Conservation (phyloP, 2,329 filamentous ascomycete species). For the Phialemonium atrogriseum region DNA sequence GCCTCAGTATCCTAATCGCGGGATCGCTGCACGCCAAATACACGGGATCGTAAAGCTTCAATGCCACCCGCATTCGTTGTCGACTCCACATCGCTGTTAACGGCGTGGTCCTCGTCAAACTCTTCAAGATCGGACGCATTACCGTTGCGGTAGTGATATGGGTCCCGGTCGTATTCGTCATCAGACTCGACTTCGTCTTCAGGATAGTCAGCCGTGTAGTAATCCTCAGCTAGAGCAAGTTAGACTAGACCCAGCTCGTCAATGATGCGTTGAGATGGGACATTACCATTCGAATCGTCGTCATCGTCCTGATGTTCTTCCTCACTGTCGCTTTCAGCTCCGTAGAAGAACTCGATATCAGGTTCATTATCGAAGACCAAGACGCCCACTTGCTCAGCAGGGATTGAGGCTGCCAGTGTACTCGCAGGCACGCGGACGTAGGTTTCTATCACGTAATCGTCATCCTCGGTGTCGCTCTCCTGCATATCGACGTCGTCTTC, state of each 20-base stretch:
- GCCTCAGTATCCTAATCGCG: too few species aligned
- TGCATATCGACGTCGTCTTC: constrained; percentile 27
- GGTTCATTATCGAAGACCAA: constrained; percentile 49
- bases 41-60: too few species aligned
- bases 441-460: constrained; percentile 56
- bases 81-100: constrained; percentile 1
- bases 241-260: too few species aligned
- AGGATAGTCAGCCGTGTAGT: constrained; percentile 73
- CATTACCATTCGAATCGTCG: constrained; percentile 55
- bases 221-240: constrained; percentile 58
- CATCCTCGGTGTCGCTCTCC: constrained; percentile 36
- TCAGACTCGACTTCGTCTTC: constrained; percentile 71
- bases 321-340: constrained; percentile 55
- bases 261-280: too few species aligned
- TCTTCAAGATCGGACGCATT: constrained; percentile 50
- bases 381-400: constrained; percentile 44
- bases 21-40: too few species aligned
- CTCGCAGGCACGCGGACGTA: constrained; percentile 53
- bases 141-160: constrained; percentile 45
- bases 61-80: too few species aligned
- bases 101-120: constrained; percentile 27
- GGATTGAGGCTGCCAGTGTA: constrained; percentile 36
- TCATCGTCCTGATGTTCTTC: constrained; percentile 48
- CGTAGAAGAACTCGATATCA: constrained; percentile 53
- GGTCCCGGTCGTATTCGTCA: constrained; percentile 50